Base-by-base conservation (phyloP, 768 basidiomycete genomes). In the Rhodotorula babjevae region DNA sequence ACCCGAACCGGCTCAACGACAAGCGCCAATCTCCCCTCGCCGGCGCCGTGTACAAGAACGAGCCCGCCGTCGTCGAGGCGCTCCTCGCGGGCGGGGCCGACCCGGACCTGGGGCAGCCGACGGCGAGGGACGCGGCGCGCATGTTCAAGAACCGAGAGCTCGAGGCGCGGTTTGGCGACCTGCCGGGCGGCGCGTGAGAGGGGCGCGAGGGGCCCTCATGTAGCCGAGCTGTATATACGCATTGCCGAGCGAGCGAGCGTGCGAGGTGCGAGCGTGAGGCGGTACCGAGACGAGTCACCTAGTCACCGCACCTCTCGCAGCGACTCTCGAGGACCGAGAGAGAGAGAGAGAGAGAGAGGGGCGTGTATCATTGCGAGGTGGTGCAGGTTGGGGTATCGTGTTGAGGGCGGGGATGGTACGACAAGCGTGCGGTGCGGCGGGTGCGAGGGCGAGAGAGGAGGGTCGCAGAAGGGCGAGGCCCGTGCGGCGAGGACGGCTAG, bases 31-130 rank as follows among this genome's bases (percentile, higher is more conserved):
- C 88, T 16, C 87, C 89, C 33, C 82, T 92, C 31, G 88, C 90
- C 14, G 90, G 90, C 6, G 90, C 88, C 0, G 86, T 91, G 0
- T 92, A 90, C 82, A 91, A 91, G 80, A 85, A 83, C 0, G 83
- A 89, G 77, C 85, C 86, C 67, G 87, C 2, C 25, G 59, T 46
- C 14, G 87, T 89, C 2, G 83, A 82, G n/a, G 81, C 82, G 2
- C 84, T 92, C 42, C 79, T 85, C 33, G 84, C 81, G 42, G 82
- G 82, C 29, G 84, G 85, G 9, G 90, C 90, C 0, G 85, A 91
- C 80, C 88, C 90, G 4, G 82, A 87, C 59, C 69, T 83, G 23
- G 90, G 90, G 12, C 84, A 80, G 36, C 90, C 90, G 3, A 89
- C 84, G 36, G 90, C 89, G 1, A 86, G 88, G 57, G 85, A 90